Evolutionary conservation across 1,139 yeast genomes (phyloP).

Genomic region (Maudiozyma humilis): DNA sequence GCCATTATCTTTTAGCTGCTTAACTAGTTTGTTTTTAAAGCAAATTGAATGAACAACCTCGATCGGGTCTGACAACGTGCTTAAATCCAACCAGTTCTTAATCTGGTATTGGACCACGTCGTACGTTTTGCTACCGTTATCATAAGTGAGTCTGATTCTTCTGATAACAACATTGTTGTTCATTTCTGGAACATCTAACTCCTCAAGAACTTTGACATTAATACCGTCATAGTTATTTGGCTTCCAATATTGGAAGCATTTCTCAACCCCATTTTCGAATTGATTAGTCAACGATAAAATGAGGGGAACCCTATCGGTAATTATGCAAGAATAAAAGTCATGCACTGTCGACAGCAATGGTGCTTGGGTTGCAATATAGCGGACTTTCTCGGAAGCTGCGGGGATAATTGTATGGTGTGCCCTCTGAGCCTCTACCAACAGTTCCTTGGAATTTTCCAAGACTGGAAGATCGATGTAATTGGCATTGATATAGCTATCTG

Average conservation of each 20-base stretch:
- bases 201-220: slow-evolving; percentile 20
- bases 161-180: slow-evolving; percentile 29
- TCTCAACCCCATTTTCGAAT: slow-evolving; percentile 46
- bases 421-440: background rate
- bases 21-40: slow-evolving; percentile 26
- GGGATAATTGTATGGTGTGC: slow-evolving; percentile 6
- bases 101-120: slow-evolving; percentile 59
- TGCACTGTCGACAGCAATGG: slow-evolving; percentile 63
- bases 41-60: slow-evolving; percentile 31
- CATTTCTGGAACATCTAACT: slow-evolving; percentile 4
- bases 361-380: slow-evolving; percentile 79
- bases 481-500: slow-evolving; percentile 52
- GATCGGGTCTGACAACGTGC: slow-evolving; percentile 37
- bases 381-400: slow-evolving; percentile 19
- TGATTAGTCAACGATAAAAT: slow-evolving; percentile 61
- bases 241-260: slow-evolving; percentile 51
- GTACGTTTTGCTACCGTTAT: slow-evolving; percentile 17
- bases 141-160: slow-evolving; percentile 33
- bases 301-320: slow-evolving; percentile 52
- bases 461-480: slow-evolving; percentile 37
- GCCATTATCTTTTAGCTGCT: slow-evolving; percentile 14
- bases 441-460: slow-evolving; percentile 7
- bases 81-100: slow-evolving; percentile 75
- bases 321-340: slow-evolving; percentile 68
- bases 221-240: slow-evolving; percentile 28